A percentile compares a stretch with the other conserved stretches of the same genome.
Conservation (phyloP, 169 alveolate species). For the Plasmodium relictum region DNA sequence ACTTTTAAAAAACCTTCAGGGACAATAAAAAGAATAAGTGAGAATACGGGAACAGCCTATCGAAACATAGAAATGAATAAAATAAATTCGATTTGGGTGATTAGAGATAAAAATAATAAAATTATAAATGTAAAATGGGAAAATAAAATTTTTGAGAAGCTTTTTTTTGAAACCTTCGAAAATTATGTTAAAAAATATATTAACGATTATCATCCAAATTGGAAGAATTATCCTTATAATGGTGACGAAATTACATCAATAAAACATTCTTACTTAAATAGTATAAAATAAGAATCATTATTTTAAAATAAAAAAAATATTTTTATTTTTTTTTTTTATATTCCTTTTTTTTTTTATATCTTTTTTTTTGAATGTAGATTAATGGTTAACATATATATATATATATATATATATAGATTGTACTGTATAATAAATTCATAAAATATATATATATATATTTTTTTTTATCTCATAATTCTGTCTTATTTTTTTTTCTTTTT, state of each 20-base stretch:
- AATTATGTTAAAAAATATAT: slow-evolving; percentile 82
- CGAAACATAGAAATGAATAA: slow-evolving; percentile 67
- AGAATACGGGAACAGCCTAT: slow-evolving; percentile 74
- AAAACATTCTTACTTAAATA: slow-evolving; percentile 47
- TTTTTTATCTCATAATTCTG: background rate
- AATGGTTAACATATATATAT: background rate
- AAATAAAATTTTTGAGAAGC: slow-evolving; percentile 82
- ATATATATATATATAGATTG: slow-evolving; percentile 1
- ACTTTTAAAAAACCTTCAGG: slow-evolving; percentile 63
- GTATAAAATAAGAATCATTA: slow-evolving; percentile 10
- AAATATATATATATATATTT: background rate
- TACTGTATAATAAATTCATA: background rate
- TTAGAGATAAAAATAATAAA: slow-evolving; percentile 84
- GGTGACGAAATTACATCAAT: slow-evolving; percentile 14
- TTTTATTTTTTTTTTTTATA: too few relatives aligned
- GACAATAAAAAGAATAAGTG: slow-evolving; percentile 71
- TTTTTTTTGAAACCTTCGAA: slow-evolving; percentile 84
- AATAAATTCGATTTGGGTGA: slow-evolving; percentile 84
- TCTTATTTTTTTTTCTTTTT: background rate
- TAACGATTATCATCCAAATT: slow-evolving; percentile 77
- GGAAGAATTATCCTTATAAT: slow-evolving; percentile 79
- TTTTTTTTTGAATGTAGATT: too few relatives aligned
- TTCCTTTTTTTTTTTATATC: too few relatives aligned
- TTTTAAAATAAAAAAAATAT: background rate
- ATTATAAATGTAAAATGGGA: slow-evolving; percentile 88